Conservation (phyloP, 1,139 yeast species). For the Saccharomyces hybrid region DNA sequence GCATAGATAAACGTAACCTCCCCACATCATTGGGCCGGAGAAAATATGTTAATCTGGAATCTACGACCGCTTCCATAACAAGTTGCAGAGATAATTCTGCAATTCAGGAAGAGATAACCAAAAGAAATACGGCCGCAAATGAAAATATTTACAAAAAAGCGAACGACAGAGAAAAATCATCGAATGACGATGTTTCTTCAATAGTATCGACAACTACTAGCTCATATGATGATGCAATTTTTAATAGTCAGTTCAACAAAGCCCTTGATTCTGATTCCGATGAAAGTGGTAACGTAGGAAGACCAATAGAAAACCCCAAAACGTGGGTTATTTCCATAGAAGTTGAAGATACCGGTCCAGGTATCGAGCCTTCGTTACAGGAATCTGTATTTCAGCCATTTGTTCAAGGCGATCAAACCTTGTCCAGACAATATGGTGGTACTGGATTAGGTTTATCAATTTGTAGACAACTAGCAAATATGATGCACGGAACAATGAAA, state of each 20-base stretch:
- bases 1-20: neutral
- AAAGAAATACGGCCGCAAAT: neutral
- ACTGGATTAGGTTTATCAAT: conserved; percentile 92
- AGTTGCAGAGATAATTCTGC: too few species aligned
- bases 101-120: neutral
- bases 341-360: conserved; percentile 88
- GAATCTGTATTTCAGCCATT: conserved; percentile 90
- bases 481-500: conserved; percentile 80
- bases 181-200: conserved; percentile 23
- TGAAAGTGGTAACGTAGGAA: conserved; percentile 16
- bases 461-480: conserved; percentile 79
- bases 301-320: conserved; percentile 15
- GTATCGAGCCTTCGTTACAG: conserved; percentile 72
- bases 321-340: conserved; percentile 46
- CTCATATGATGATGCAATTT: conserved; percentile 49
- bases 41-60: too few species aligned
- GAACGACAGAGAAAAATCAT: neutral
- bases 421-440: conserved; percentile 88
- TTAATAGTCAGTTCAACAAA: conserved; percentile 44
- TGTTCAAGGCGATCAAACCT: conserved; percentile 92
- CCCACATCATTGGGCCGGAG: neutral
- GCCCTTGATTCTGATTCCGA: conserved; percentile 18
- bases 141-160: neutral
- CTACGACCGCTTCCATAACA: too few species aligned
- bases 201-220: conserved; percentile 43